Percentiles rank a stretch among this genome's conserved stretches.
Conservation (phyloP, 345 rosid genomes). For the Eucalyptus erythrocorys region DNA sequence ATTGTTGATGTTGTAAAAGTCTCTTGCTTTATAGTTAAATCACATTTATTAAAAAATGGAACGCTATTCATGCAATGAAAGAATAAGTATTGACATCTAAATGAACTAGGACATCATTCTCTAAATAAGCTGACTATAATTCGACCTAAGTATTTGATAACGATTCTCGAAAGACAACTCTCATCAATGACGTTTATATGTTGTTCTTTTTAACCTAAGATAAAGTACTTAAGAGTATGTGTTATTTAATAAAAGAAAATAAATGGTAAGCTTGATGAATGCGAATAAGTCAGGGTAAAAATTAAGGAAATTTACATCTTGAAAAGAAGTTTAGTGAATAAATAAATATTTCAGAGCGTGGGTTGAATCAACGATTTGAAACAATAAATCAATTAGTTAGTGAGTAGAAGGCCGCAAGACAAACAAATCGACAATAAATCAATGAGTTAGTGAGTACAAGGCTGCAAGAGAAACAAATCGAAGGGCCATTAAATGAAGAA, state of each 20-base stretch:
- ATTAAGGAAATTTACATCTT: not conserved
- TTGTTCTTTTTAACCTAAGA: not conserved
- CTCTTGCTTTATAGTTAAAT: conserved; percentile 8
- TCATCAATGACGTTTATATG: not conserved
- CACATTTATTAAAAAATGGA: conserved; percentile 6
- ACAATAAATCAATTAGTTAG: not conserved
- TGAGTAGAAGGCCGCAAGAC: no score
- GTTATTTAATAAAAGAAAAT: not conserved
- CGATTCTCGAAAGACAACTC: not conserved
- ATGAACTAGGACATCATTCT: not conserved
- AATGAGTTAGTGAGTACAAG: not conserved
- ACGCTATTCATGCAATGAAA: not conserved
- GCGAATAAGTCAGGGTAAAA: not conserved
- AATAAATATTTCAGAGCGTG: not conserved
- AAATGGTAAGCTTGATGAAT: not conserved
- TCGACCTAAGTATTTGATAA: not conserved
- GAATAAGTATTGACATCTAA: not conserved
- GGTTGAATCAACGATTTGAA: not conserved
- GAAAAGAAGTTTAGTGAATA: not conserved
- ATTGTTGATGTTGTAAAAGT: not conserved
- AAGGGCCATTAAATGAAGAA: not conserved
- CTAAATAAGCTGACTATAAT: not conserved
- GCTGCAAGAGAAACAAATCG: not conserved
- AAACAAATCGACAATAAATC: no score
- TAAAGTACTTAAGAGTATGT: not conserved